Percentiles rank a stretch among this genome's conserved stretches.
These are phyloP conservation scores for Talaromyces ruber DNA, from an alignment of 495 filamentous ascomycete genomes.

Conservation along the genomic window DNA sequence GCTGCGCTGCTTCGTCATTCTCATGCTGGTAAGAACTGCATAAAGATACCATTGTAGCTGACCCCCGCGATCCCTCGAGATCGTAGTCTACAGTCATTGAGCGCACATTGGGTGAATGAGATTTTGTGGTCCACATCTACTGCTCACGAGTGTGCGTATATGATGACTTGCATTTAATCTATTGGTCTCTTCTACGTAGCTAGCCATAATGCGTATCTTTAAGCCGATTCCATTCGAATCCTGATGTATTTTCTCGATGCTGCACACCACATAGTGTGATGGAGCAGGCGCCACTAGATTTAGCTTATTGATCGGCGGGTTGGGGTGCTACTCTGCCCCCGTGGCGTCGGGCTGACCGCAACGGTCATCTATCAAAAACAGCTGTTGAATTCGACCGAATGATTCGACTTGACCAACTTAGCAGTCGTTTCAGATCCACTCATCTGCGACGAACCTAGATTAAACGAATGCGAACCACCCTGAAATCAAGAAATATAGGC, in stretches of 20 bases:
- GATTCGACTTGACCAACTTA: neutral
- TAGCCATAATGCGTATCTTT: neutral
- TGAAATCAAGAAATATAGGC: neutral
- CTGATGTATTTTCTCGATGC: neutral
- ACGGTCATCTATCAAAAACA: neutral
- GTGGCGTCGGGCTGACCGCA: neutral
- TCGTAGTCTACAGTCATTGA: too few species aligned
- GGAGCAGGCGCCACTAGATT: neutral
- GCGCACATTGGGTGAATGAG: too few species aligned
- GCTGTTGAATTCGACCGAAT: neutral
- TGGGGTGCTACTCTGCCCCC: neutral
- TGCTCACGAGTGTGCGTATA: too few species aligned
- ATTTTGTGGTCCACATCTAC: too few species aligned
- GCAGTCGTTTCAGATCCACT: neutral
- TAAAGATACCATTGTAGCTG: neutral
- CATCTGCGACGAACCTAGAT: neutral
- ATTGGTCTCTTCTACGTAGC: neutral
- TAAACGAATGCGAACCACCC: neutral
- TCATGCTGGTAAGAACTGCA: neutral
- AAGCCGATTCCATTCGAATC: neutral
- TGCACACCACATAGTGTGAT: neutral
- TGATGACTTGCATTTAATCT: neutral
- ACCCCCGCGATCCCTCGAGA: neutral
- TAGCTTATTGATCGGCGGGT: neutral
- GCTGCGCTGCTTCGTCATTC: neutral